Evolutionary conservation across 1,284 basidiomycete species (phyloP).

Genomic region (Tylopilus sp.): DNA sequence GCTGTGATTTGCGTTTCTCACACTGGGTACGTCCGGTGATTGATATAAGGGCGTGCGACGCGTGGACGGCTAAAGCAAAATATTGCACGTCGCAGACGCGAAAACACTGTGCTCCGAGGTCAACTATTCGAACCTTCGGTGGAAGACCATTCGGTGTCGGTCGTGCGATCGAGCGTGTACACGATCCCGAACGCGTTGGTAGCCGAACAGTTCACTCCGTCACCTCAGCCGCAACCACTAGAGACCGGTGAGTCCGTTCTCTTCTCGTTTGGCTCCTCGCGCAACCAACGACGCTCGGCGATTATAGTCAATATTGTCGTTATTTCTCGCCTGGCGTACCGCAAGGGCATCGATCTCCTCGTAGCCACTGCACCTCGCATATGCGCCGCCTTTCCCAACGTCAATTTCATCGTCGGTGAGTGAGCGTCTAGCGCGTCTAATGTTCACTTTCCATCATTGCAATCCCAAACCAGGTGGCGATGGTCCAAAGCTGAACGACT

Average conservation of each 20-base stretch:
- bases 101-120: conserved; percentile 92
- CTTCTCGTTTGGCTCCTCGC: neutral
- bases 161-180: conserved; percentile 66
- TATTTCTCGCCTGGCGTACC: conserved; percentile 91
- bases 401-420: conserved; percentile 85
- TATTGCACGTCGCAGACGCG: conserved; percentile 51
- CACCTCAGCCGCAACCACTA: conserved; percentile 40
- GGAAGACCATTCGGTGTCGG: conserved; percentile 40
- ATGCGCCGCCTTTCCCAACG: conserved; percentile 78
- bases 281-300: neutral
- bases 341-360: conserved; percentile 95
- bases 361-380: conserved; percentile 90
- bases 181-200: conserved; percentile 97
- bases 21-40: conserved; percentile 67
- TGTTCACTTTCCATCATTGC: neutral
- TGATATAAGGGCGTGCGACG: neutral
- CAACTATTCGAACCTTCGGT: conserved; percentile 56
- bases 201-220: conserved; percentile 80
- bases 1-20: conserved; percentile 97
- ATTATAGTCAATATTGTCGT: conserved; percentile 86
- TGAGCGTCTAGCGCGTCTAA: neutral
- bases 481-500: conserved; percentile 92
- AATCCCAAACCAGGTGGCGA: conserved; percentile 65
- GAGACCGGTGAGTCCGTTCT: conserved; percentile 55
- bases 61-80: neutral